These are phyloP conservation scores for Hyaloscypha bicolor DNA, from an alignment of 495 filamentous ascomycete genomes.

Conservation along the genomic window DNA sequence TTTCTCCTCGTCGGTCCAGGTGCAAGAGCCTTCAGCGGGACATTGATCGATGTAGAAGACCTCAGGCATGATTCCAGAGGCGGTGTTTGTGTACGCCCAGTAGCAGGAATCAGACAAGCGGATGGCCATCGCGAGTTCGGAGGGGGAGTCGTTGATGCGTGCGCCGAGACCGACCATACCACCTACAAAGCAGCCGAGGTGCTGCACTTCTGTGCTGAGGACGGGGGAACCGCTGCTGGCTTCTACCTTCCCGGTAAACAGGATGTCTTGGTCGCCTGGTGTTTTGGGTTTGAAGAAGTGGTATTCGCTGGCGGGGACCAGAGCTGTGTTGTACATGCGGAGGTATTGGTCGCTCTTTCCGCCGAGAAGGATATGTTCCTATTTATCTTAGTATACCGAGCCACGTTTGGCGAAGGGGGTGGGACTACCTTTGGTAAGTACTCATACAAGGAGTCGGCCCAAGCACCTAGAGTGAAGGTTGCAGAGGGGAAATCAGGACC, in stretches of 20 bases:
- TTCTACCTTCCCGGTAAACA: conserved; percentile 69
- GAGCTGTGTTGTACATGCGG: conserved; percentile 88
- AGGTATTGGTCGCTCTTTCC: conserved; percentile 75
- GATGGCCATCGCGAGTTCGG: conserved; percentile 74
- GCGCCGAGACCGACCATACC: conserved; percentile 90
- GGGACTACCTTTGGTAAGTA: conserved; percentile 40
- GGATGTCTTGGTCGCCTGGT: conserved; percentile 85
- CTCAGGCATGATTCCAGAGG: conserved; percentile 89
- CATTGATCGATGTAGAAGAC: conserved; percentile 54
- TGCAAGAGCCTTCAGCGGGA: not conserved
- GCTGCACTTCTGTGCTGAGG: conserved; percentile 47
- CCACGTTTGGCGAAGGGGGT: conserved; percentile 39
- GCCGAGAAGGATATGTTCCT: not conserved
- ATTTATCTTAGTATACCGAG: too few species aligned
- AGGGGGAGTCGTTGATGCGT: conserved; percentile 64
- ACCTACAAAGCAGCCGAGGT: conserved; percentile 75
- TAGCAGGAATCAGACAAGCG: conserved; percentile 85
- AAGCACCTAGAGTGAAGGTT: not conserved
- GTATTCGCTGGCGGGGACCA: conserved; percentile 59
- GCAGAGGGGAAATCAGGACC: not conserved
- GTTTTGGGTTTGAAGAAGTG: conserved; percentile 23
- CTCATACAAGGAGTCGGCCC: not conserved
- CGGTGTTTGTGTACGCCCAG: conserved; percentile 80
- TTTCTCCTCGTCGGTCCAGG: not conserved
- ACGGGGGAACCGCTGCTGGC: conserved; percentile 43